These are phyloP conservation scores for Geum urbanum DNA, from an alignment of 306 rosid species.

Conservation along the genomic window DNA sequence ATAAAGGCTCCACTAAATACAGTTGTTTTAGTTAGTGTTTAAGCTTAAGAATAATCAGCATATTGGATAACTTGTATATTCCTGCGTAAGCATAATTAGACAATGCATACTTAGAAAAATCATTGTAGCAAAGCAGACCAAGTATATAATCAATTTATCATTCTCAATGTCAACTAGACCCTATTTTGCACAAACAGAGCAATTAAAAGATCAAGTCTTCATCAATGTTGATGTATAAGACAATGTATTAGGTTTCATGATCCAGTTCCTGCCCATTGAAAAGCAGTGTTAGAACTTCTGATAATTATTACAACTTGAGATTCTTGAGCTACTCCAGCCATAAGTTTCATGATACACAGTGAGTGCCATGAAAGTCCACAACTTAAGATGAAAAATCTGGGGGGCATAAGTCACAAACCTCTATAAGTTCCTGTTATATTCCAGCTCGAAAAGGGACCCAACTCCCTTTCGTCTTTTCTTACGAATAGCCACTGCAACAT, in stretches of 20 bases:
- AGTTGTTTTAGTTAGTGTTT: background rate
- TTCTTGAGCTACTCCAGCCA: background rate
- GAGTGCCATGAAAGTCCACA: background rate
- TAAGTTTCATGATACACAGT: background rate
- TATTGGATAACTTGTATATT: background rate
- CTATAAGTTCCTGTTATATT: slow-evolving; percentile 92
- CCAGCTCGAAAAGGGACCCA: slow-evolving; percentile 89
- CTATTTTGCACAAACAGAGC: background rate
- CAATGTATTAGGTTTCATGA: too few species aligned
- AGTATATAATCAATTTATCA: background rate
- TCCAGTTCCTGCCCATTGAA: background rate
- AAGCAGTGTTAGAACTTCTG: background rate
- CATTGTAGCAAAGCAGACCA: background rate
- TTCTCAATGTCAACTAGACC: background rate
- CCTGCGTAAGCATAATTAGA: background rate
- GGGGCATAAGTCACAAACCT: slow-evolving; percentile 50
- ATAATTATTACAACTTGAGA: background rate
- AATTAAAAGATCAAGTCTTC: too few species aligned
- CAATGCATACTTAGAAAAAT: background rate
- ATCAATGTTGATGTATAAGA: too few species aligned
- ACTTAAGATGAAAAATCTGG: background rate
- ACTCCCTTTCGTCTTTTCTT: slow-evolving; percentile 74
- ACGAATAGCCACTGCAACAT: slow-evolving; percentile 82
- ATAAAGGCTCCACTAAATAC: background rate
- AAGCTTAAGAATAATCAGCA: background rate